Evolutionary conservation across 768 basidiomycete genomes (phyloP).

Genomic region (Leccinum variicolor): DNA sequence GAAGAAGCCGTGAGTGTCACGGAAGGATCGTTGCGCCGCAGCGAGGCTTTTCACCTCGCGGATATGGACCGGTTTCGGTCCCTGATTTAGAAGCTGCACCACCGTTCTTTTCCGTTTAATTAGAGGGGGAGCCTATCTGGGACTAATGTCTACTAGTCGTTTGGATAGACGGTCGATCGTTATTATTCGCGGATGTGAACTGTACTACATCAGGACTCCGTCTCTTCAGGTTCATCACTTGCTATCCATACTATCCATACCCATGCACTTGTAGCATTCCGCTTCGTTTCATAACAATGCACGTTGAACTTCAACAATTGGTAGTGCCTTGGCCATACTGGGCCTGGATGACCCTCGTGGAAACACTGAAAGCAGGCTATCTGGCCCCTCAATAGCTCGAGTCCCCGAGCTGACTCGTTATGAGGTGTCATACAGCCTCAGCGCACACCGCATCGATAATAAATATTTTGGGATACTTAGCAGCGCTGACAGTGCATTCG

Average conservation of each 20-base stretch:
- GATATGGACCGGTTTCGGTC: slow-evolving; percentile 3
- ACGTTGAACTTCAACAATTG: background rate
- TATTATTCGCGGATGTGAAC: slow-evolving; percentile 6
- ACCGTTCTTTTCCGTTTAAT: slow-evolving; percentile 4
- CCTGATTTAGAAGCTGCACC: slow-evolving; percentile 15
- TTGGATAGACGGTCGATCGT: slow-evolving; percentile 7
- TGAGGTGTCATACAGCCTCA: background rate
- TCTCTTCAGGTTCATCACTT: slow-evolving; percentile 4
- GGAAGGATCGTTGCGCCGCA: slow-evolving; percentile 8
- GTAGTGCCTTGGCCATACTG: background rate
- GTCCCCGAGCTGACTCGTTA: background rate
- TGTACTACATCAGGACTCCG: slow-evolving; percentile 3
- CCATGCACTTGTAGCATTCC: background rate
- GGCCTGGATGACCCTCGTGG: background rate
- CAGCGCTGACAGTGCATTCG: background rate
- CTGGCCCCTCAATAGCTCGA: background rate
- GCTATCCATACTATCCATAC: background rate
- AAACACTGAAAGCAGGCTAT: slow-evolving; percentile 1
- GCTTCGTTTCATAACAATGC: background rate
- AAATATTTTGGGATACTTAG: background rate
- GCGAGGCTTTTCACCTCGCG: slow-evolving; percentile 3
- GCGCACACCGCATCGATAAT: background rate
- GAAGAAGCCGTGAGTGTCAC: slow-evolving; percentile 22
- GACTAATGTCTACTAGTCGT: background rate
- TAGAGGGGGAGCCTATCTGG: background rate